phyloP scores from a whole-genome alignment of 306 rosid species.

The Morella rubra region DNA sequence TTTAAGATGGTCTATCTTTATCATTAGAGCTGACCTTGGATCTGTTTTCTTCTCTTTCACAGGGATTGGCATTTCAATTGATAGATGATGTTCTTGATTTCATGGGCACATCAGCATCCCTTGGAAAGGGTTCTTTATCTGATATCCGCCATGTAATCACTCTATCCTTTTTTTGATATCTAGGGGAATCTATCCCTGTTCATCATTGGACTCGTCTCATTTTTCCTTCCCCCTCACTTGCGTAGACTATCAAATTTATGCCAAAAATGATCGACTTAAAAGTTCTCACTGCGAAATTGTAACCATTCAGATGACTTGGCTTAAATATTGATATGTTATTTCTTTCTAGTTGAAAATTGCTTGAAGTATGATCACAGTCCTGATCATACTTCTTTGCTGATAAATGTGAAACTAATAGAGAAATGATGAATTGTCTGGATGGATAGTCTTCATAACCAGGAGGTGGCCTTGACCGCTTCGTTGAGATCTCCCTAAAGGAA shows the following conservation, averaged over 20 bases:
- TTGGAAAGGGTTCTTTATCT: constrained; percentile 91
- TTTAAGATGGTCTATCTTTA: neutral
- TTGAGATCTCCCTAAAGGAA: too few species aligned
- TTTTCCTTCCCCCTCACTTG: neutral
- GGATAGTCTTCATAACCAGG: too few species aligned
- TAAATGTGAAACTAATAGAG: too few species aligned
- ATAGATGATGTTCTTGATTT: constrained; percentile 94
- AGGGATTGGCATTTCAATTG: constrained; percentile 95
- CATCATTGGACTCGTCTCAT: neutral
- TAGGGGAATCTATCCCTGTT: neutral
- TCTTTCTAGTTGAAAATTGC: neutral
- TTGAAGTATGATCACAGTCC: neutral
- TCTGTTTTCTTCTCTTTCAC: constrained; percentile 28
- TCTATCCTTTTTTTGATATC: constrained; percentile 18
- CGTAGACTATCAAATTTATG: neutral
- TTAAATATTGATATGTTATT: neutral
- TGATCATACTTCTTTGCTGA: too few species aligned
- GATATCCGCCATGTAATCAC: constrained; percentile 79
- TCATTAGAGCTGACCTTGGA: neutral
- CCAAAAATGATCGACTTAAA: neutral
- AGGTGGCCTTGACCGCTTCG: too few species aligned
- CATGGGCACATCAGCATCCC: constrained; percentile 86
- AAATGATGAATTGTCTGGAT: too few species aligned
- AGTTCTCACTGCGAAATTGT: neutral
- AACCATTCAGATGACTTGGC: neutral